Base-by-base conservation (phyloP, 2,329 filamentous ascomycete species). In the Aspergillus neotritici region DNA sequence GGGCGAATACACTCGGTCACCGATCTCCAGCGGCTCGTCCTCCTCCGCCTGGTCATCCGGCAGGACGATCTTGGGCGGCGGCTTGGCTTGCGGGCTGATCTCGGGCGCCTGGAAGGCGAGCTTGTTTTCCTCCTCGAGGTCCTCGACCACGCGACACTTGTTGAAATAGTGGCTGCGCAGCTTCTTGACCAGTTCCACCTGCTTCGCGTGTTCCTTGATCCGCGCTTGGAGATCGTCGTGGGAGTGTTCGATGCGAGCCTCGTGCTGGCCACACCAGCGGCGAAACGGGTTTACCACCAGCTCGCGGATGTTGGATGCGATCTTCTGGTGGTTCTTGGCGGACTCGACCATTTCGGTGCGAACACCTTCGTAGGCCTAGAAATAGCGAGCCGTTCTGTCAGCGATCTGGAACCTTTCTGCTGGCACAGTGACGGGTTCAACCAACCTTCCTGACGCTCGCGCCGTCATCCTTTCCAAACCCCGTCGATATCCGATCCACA, bases 71-170 rank as follows among this genome's bases (percentile, higher is more conserved):
- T 89, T 90, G 33, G 74, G 75, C 53, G 62, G 74, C 66, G 43
- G 75, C 70, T 64, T 78, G 75, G 58, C 68, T 49, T 66, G 69
- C 3, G 86, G 84, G 64, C 85, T 89, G 29, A 75, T 75, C 48
- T 78, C 74, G 4, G 89, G 88, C 53, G 90, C 88, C 66, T 95
- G 89, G 69, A 98, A 98, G 31, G 90, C 93, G 43, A 98, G 78
- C 70, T 98, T 97, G 67, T 96, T 95, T 73, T 98, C 94, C 69
- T 98, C 93, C 65, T 98, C 93, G 48, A 97, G 72, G 63, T 98
- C 93, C 65, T 98, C 94, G 5, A 97, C 85, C 49, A 96, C 74
- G 38, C 94, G 84, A 65, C 93, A 98, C 71, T 97, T 98, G 75
- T 97, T 98, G 78, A 97, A 97, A 70, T 98, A 98, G 57, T 87